A percentile compares a stretch with the other conserved stretches of the same genome.
Conservation (phyloP, 495 filamentous ascomycete genomes). For the Parathielavia hyrcaniae region DNA sequence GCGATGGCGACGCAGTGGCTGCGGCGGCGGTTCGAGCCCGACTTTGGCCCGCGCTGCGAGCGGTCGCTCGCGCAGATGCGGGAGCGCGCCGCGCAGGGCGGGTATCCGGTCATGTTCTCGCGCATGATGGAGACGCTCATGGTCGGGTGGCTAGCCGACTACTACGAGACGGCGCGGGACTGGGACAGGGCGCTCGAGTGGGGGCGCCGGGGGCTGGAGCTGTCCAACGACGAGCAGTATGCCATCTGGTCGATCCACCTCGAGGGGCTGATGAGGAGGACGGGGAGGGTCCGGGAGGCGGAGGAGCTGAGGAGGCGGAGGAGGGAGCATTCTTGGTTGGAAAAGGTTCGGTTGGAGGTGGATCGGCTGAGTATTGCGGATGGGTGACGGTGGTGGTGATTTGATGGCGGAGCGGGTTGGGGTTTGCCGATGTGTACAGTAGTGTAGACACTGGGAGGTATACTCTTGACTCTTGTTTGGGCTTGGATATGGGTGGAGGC, state of each 20-base stretch:
- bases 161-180: constrained; percentile 23
- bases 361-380: constrained; percentile 14
- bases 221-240: constrained; percentile 28
- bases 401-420: not conserved
- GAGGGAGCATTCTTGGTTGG: constrained; percentile 23
- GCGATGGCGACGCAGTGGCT: constrained; percentile 24
- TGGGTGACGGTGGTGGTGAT: not conserved
- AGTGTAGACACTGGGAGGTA: not conserved
- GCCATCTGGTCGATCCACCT: constrained; percentile 29
- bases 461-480: too few relatives aligned
- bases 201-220: constrained; percentile 18
- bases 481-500: too few relatives aligned
- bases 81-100: not conserved
- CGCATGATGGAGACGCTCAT: constrained; percentile 25
- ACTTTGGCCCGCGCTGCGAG: constrained; percentile 19
- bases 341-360: constrained; percentile 22
- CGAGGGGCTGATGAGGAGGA: constrained; percentile 25
- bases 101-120: constrained; percentile 11
- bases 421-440: too few relatives aligned
- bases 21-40: constrained; percentile 13
- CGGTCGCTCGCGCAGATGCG: constrained; percentile 4
- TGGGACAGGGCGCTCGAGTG: constrained; percentile 25
- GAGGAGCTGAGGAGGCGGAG: constrained; percentile 21
- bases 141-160: constrained; percentile 29
- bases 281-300: constrained; percentile 22